Conservation (phyloP, 257 asterid species). For the Solanum phureja region DNA sequence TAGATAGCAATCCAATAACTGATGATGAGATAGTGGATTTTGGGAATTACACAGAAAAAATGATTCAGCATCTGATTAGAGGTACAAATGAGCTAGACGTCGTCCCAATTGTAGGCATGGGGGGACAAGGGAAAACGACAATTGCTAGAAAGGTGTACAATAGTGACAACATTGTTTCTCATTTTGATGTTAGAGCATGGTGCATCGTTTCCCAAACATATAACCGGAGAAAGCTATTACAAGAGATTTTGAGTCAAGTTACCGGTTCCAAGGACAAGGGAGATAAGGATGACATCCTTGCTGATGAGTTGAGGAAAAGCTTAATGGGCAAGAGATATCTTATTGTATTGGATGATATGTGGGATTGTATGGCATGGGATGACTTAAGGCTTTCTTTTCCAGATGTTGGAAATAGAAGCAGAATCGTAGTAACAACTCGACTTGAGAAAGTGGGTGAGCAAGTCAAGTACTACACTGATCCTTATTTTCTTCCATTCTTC, state of each 20-base stretch:
- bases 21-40: background rate
- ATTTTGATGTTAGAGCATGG: background rate
- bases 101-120: background rate
- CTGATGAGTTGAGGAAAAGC: background rate
- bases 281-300: background rate
- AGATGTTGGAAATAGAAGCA: background rate
- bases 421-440: background rate
- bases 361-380: background rate
- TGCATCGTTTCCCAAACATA: background rate
- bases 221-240: background rate
- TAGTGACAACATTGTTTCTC: background rate
- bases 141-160: background rate
- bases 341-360: conserved; percentile 2
- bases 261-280: background rate
- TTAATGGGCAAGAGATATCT: background rate
- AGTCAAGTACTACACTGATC: background rate
- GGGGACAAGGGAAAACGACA: conserved; percentile 1
- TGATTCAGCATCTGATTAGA: background rate
- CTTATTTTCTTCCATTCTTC: background rate
- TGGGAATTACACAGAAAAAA: rapidly evolving
- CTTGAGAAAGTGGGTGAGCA: background rate
- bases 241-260: background rate
- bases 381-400: background rate
- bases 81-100: background rate
- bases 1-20: background rate